Evolutionary conservation across 768 basidiomycete species (phyloP).

Genomic region (Leccinellum rugosiceps): DNA sequence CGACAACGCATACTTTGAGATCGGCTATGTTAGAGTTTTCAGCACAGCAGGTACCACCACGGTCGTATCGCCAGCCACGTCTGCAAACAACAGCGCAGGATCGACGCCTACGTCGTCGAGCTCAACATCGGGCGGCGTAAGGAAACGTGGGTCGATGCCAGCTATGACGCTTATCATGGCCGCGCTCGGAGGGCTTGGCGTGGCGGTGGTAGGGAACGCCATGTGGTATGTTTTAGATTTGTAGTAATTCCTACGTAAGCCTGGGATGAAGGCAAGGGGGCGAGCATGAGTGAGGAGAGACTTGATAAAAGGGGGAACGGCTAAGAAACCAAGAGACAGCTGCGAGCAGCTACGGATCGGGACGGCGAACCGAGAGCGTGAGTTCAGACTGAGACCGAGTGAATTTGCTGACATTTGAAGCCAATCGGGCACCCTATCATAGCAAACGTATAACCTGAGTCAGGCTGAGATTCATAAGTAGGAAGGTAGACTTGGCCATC

Average conservation of each 20-base stretch:
- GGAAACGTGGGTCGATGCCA: conserved; percentile 1
- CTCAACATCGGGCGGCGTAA: conserved; percentile 3
- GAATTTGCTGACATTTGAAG: too few relatives aligned
- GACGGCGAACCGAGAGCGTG: too few relatives aligned
- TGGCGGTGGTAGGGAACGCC: conserved; percentile 11
- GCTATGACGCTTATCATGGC: conserved; percentile 10
- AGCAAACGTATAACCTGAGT: too few relatives aligned
- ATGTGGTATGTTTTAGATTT: neutral
- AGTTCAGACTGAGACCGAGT: too few relatives aligned
- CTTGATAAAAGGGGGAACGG: too few relatives aligned
- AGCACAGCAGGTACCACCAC: conserved; percentile 32
- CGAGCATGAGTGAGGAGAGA: too few relatives aligned
- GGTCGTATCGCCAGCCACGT: conserved; percentile 20
- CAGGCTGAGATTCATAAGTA: too few relatives aligned
- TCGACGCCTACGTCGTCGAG: conserved; percentile 9
- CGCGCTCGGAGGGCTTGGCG: conserved; percentile 14
- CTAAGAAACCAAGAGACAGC: too few relatives aligned
- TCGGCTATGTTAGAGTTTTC: conserved; percentile 56
- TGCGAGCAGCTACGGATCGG: too few relatives aligned
- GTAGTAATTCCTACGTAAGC: neutral
- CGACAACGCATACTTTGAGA: conserved; percentile 69
- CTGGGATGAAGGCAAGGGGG: too few relatives aligned
- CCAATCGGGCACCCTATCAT: too few relatives aligned
- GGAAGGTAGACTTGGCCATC: too few relatives aligned
- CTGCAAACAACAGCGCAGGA: conserved; percentile 15